A percentile compares a stretch with the other conserved stretches of the same genome.
Evolutionary conservation across 2,329 filamentous ascomycete genomes (phyloP).

Genomic region (Calonectria henricotiae): DNA sequence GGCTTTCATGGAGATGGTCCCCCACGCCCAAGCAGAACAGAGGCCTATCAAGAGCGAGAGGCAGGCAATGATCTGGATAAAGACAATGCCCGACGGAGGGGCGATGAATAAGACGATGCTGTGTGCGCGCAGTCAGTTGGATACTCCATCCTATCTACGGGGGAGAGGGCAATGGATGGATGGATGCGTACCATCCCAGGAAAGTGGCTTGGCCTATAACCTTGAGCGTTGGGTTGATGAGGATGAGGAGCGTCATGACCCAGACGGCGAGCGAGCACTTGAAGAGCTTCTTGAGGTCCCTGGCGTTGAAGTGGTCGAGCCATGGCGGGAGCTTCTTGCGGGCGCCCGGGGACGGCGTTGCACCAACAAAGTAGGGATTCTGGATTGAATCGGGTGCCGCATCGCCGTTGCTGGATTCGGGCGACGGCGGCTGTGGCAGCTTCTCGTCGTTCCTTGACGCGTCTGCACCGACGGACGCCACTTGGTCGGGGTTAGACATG

Average conservation of each 20-base stretch:
- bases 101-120: constrained; percentile 46
- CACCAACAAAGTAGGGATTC: constrained; percentile 19
- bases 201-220: constrained; percentile 41
- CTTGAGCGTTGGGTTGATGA: constrained; percentile 42
- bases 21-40: constrained; percentile 43
- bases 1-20: constrained; percentile 44
- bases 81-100: constrained; percentile 46
- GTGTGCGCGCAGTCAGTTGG: neutral
- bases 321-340: constrained; percentile 36
- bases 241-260: constrained; percentile 45
- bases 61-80: constrained; percentile 42
- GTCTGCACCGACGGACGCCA: constrained; percentile 11
- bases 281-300: constrained; percentile 47
- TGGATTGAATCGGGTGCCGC: neutral
- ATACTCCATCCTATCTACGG: too few species aligned
- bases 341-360: neutral
- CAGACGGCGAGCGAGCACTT: constrained; percentile 46
- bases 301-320: constrained; percentile 47
- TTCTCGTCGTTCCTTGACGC: constrained; percentile 2
- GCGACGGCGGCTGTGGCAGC: neutral
- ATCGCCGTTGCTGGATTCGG: neutral
- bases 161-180: neutral
- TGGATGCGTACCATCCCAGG: constrained; percentile 31
- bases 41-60: constrained; percentile 40
- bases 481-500: constrained; percentile 11